phyloP scores from a whole-genome alignment of 2,329 filamentous ascomycete genomes.

The Camillea tinctor region DNA sequence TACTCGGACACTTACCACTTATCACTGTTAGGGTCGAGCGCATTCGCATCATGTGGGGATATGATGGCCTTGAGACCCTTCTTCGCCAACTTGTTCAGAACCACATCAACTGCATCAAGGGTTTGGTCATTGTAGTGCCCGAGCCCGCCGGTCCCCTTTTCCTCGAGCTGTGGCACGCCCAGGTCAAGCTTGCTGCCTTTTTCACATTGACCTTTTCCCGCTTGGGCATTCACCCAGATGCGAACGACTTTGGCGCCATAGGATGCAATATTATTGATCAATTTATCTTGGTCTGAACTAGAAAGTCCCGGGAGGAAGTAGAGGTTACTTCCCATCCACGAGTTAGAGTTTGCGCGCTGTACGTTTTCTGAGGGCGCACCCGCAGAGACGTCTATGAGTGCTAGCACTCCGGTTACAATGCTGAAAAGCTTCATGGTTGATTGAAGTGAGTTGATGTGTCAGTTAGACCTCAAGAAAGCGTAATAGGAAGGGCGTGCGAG shows the following conservation, averaged over 20 bases:
- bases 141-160: constrained; percentile 7
- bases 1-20: constrained; percentile 1
- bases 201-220: constrained; percentile 19
- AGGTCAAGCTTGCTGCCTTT: constrained; percentile 28
- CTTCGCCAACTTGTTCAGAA: constrained; percentile 25
- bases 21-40: constrained; percentile 22
- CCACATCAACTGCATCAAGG: constrained; percentile 30
- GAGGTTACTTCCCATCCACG: constrained; percentile 29
- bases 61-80: constrained; percentile 34
- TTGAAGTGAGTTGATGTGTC: too few species aligned
- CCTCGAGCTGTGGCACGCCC: constrained; percentile 22
- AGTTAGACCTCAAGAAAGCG: too few species aligned
- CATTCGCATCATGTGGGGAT: constrained; percentile 33
- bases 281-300: constrained; percentile 25
- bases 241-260: constrained; percentile 31
- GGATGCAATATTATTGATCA: constrained; percentile 25
- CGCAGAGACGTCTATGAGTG: too few species aligned
- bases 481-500: too few species aligned
- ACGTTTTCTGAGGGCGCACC: too few species aligned
- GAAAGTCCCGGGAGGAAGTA: constrained; percentile 32
- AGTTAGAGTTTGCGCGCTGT: constrained; percentile 3
- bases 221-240: constrained; percentile 29
- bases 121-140: constrained; percentile 27
- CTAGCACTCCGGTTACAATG: too few species aligned
- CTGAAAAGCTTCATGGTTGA: too few species aligned